Conservation (phyloP, 108 stramenopile species). For the Cyclotella choctawhatcheeana region DNA sequence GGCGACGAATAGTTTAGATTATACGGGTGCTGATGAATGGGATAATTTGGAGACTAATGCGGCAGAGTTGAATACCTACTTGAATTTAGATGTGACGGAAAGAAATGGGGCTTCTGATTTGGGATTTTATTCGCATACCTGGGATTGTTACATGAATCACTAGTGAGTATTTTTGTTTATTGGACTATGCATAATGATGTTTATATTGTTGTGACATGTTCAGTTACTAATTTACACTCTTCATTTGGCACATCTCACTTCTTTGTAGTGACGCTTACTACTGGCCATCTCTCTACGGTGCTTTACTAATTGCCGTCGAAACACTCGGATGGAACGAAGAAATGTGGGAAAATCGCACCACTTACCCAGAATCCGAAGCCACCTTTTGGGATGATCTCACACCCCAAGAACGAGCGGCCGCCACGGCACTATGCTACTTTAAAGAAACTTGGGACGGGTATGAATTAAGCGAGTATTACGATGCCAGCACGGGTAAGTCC, state of each 20-base stretch:
- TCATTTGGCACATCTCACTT: not conserved
- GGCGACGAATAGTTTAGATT: constrained; percentile 29
- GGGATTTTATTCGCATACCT: constrained; percentile 54
- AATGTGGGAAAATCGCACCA: constrained; percentile 29
- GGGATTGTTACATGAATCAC: constrained; percentile 67
- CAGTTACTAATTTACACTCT: not conserved
- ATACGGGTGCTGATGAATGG: constrained; percentile 37
- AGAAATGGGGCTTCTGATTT: constrained; percentile 45
- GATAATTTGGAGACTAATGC: constrained; percentile 31
- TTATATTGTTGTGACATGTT: not conserved
- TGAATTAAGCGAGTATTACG: constrained; percentile 23
- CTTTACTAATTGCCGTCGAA: constrained; percentile 31
- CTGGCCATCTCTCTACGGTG: constrained; percentile 52
- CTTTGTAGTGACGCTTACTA: constrained; percentile 28
- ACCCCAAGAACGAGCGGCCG: constrained; percentile 49
- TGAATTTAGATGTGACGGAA: constrained; percentile 31
- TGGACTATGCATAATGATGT: not conserved
- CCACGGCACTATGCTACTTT: constrained; percentile 54
- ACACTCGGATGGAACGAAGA: constrained; percentile 56
- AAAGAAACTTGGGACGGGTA: constrained; percentile 54
- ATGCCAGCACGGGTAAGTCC: constrained; percentile 14
- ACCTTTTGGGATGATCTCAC: constrained; percentile 49
- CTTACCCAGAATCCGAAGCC: constrained; percentile 29
- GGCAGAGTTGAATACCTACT: constrained; percentile 48
- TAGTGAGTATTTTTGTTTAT: constrained; percentile 29